Evolutionary conservation across 805 yeast genomes (phyloP), one percentile per base, ranked within the genome.

Genomic region (Metschnikowia lachancei): DNA sequence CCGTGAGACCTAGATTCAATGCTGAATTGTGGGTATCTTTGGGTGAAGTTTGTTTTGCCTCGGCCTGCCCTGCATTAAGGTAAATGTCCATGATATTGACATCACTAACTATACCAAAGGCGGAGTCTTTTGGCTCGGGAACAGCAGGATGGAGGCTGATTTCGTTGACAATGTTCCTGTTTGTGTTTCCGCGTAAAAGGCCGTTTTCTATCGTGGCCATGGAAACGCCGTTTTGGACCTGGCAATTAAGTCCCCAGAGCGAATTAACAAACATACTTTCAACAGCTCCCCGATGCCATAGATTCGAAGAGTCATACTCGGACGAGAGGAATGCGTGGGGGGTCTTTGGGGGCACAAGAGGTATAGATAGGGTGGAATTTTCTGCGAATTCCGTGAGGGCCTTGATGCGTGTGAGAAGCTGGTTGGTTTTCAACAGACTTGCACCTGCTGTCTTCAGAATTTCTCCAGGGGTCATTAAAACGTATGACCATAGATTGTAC

Each of bases 341-440:
- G 19, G 28, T 22, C 24, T 41, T 45, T n/a, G 45, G 42, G 14
- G 39, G 50, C 26, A 34, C 65, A 62, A 87, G 22, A 0, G 95
- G 92, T 10, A 87, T 60, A 36, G 78, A 70, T 18, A 87, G 57
- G 7, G 85, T 74, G 0, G 83, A 69, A 42, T 69, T 66, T 32
- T 72, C 71, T 17, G 78, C 55, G 8, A 83, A 57, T 9, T 73
- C 76, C 2, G 78, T 56, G 12, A 69, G 69, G 26, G 76, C 69
- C 57, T 64, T 72, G 45, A 76, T 77, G 46, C 82, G 66, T 34
- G 77, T 49, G 18, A 55, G 41, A 73, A 42, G 70, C 29, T 35
- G 42, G 28, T 31, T 51, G 14, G 30, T 39, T 9, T 50, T 46
- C 30, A 30, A 34, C 28, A 26, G 7, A 10, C 10, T 26, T 26